Conservation (phyloP, 495 filamentous ascomycete genomes). For the Podospora fimiseda region DNA sequence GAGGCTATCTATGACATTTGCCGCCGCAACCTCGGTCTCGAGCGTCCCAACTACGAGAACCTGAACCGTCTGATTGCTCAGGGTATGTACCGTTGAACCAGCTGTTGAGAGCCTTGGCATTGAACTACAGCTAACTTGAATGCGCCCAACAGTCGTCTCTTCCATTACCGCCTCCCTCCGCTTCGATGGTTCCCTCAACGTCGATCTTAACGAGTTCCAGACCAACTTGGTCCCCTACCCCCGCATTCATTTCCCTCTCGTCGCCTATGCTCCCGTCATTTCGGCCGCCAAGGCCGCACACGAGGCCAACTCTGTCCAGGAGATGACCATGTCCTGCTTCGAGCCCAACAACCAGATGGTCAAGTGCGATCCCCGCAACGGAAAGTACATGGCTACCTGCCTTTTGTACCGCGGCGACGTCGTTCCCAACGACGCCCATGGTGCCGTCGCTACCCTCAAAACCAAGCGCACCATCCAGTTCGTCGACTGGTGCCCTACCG, state of each 20-base stretch:
- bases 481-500: constrained; percentile 99
- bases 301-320: constrained; percentile 85
- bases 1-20: constrained; percentile 99
- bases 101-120: not conserved
- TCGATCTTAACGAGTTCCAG: constrained; percentile 99
- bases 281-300: constrained; percentile 90
- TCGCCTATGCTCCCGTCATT: constrained; percentile 91
- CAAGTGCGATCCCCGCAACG: constrained; percentile 96
- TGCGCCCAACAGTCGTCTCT: constrained; percentile 72
- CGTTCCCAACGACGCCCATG: constrained; percentile 89
- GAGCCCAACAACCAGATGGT: constrained; percentile 91
- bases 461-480: constrained; percentile 98
- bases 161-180: constrained; percentile 98
- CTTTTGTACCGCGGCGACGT: constrained; percentile 98
- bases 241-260: constrained; percentile 97
- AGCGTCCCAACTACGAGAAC: constrained; percentile 96
- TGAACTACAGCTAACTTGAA: constrained; percentile 15
- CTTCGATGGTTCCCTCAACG: constrained; percentile 98
- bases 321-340: constrained; percentile 85
- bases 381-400: constrained; percentile 99
- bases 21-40: constrained; percentile 91
- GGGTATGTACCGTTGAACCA: constrained; percentile 43
- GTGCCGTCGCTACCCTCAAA: constrained; percentile 89
- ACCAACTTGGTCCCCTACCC: constrained; percentile 98
- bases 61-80: constrained; percentile 97